Percentiles rank a stretch among this genome's conserved stretches.
phyloP scores from a whole-genome alignment of 225 moss, liverwort and hornwort genomes.

The Bryum argenteum region DNA sequence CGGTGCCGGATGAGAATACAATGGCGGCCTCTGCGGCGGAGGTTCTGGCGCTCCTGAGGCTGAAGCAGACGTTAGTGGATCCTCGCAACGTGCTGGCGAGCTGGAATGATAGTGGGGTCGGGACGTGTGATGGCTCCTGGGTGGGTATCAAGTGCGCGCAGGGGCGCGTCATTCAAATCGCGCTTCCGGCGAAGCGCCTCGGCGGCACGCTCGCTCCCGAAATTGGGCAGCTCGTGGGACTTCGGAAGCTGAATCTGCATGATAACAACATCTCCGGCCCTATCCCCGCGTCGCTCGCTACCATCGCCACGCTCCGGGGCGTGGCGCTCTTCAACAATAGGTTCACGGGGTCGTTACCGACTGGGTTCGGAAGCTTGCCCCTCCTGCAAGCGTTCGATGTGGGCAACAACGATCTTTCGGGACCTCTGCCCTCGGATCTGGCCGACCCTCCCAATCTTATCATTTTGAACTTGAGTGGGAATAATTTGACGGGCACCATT shows the following conservation, averaged over 20 bases:
- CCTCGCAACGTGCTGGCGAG: conserved; percentile 42
- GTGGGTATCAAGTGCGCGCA: conserved; percentile 56
- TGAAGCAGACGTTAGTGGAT: conserved; percentile 43
- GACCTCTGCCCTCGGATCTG: conserved; percentile 49
- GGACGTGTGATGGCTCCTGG: conserved; percentile 54
- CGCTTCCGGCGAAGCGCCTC: conserved; percentile 45
- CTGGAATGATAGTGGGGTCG: conserved; percentile 65
- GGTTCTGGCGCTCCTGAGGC: conserved; percentile 40
- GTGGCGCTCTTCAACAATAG: conserved; percentile 63
- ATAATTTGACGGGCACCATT: conserved; percentile 55
- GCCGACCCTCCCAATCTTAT: conserved; percentile 38
- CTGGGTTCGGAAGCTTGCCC: conserved; percentile 55
- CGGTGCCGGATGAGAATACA: conserved; percentile 37
- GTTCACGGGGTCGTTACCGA: conserved; percentile 59
- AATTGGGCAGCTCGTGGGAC: conserved; percentile 43
- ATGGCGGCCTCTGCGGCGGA: conserved; percentile 55
- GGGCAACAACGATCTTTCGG: conserved; percentile 54
- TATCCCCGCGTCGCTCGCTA: conserved; percentile 39
- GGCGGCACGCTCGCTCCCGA: conserved; percentile 44
- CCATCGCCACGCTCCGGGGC: conserved; percentile 37
- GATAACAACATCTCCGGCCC: conserved; percentile 47
- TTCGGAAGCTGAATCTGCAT: conserved; percentile 57
- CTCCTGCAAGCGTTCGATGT: conserved; percentile 62
- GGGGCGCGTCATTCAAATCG: conserved; percentile 49
- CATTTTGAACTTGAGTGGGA: conserved; percentile 53